These are phyloP conservation scores for Saccharomycopsis vini DNA, from an alignment of 805 yeast genomes.

Conservation along the genomic window DNA sequence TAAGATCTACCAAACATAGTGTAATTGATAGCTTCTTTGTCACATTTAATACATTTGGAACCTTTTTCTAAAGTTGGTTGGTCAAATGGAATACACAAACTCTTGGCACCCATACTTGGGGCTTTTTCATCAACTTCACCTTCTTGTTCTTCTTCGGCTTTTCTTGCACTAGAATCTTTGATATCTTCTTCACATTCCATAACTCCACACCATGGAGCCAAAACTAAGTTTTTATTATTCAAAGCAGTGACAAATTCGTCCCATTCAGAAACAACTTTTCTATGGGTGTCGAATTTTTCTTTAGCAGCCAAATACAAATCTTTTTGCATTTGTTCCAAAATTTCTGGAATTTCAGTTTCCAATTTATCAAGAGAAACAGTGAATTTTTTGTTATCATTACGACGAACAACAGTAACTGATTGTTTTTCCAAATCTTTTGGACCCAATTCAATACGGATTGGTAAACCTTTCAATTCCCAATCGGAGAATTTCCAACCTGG, in stretches of 20 bases:
- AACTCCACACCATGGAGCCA: constrained; percentile 97
- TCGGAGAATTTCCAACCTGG: constrained; percentile 99
- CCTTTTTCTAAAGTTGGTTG: constrained; percentile 77
- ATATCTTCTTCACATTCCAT: constrained; percentile 94
- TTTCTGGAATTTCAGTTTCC: constrained; percentile 57
- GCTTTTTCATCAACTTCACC: constrained; percentile 90
- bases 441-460: constrained; percentile 89
- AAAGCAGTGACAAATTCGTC: constrained; percentile 87
- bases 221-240: constrained; percentile 81
- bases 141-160: constrained; percentile 71
- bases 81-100: constrained; percentile 90
- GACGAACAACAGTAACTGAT: constrained; percentile 83
- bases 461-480: constrained; percentile 93
- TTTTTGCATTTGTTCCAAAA: constrained; percentile 73
- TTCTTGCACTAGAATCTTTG: constrained; percentile 75
- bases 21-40: constrained; percentile 63
- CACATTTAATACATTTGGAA: constrained; percentile 85
- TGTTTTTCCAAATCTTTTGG: constrained; percentile 84
- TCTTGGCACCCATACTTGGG: constrained; percentile 99
- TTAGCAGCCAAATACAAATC: constrained; percentile 74
- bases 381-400: constrained; percentile 77
- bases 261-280: constrained; percentile 76
- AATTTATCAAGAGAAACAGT: constrained; percentile 57
- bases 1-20: constrained; percentile 97
- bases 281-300: constrained; percentile 72